Conservation (phyloP, 352 stramenopile species). For the Phytophthora lateralis region DNA sequence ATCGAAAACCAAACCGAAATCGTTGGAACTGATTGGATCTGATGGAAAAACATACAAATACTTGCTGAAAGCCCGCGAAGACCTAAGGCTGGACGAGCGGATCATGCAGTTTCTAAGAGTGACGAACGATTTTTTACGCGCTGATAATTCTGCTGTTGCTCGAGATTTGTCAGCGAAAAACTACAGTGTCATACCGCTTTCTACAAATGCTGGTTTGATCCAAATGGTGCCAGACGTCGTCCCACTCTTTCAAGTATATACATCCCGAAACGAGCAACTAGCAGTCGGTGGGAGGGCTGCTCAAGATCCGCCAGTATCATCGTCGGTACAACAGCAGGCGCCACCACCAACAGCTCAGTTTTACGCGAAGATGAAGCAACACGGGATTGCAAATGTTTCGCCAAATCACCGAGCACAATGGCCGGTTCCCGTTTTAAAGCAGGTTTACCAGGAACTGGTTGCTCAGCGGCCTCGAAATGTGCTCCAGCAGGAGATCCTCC, state of each 20-base stretch:
- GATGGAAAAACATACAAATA: slow-evolving; percentile 80
- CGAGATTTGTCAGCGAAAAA: slow-evolving; percentile 59
- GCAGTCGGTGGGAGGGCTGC: slow-evolving; percentile 10
- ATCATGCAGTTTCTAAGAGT: slow-evolving; percentile 90
- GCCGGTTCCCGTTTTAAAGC: slow-evolving; percentile 60
- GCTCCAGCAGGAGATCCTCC: slow-evolving; percentile 65
- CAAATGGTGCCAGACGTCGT: slow-evolving; percentile 87
- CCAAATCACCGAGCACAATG: slow-evolving; percentile 70
- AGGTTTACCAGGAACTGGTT: slow-evolving; percentile 75
- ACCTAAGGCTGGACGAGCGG: slow-evolving; percentile 88
- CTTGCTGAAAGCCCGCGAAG: slow-evolving; percentile 87
- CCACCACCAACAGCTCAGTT: slow-evolving; percentile 70
- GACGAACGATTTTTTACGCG: slow-evolving; percentile 73
- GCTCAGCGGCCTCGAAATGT: slow-evolving; percentile 67
- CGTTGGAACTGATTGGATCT: slow-evolving; percentile 75
- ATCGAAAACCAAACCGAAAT: slow-evolving; percentile 90
- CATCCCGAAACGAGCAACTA: slow-evolving; percentile 45
- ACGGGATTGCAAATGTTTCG: slow-evolving; percentile 72
- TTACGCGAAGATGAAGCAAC: slow-evolving; percentile 83
- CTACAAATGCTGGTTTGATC: slow-evolving; percentile 81
- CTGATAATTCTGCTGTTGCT: slow-evolving; percentile 44
- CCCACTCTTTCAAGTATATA: slow-evolving; percentile 85
- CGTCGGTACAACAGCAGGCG: slow-evolving; percentile 26
- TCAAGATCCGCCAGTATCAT: slow-evolving; percentile 24
- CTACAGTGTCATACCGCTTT: slow-evolving; percentile 85